These are phyloP conservation scores for Gossypioides kirkii DNA, from an alignment of 345 rosid species.

Conservation along the genomic window DNA sequence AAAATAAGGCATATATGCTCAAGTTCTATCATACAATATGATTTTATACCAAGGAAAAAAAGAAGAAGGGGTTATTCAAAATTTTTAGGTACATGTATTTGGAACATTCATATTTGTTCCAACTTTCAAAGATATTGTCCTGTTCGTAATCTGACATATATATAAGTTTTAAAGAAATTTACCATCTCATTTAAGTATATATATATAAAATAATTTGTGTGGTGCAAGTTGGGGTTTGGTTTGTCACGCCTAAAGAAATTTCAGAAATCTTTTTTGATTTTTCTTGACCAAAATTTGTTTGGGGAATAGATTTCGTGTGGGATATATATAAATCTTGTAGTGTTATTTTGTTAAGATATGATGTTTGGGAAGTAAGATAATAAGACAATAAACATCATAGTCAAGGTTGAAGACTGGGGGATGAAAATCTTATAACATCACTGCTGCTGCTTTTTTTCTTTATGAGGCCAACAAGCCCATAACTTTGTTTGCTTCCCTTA, in stretches of 20 bases:
- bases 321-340: slow-evolving; percentile 5
- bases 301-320: slow-evolving; percentile 12
- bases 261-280: background rate
- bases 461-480: no score
- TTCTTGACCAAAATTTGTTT: slow-evolving; percentile 8
- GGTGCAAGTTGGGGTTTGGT: slow-evolving; percentile 3
- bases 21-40: background rate
- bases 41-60: background rate
- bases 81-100: slow-evolving; percentile 3
- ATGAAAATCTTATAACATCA: background rate
- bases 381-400: slow-evolving; percentile 6
- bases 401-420: slow-evolving; percentile 12
- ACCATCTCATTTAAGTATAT: no score
- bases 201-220: no score
- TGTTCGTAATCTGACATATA: background rate
- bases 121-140: background rate
- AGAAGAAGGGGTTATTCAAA: background rate
- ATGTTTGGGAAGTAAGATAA: slow-evolving; percentile 12
- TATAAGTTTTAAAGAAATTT: background rate
- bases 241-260: slow-evolving; percentile 1
- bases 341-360: slow-evolving; percentile 9
- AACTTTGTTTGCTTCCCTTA: no score
- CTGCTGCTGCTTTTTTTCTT: background rate
- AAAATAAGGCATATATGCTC: background rate
- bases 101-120: background rate